A percentile compares a stretch with the other conserved stretches of the same genome.
Conservation (phyloP, 768 basidiomycete genomes). For the Leccinum subgranulosum region DNA sequence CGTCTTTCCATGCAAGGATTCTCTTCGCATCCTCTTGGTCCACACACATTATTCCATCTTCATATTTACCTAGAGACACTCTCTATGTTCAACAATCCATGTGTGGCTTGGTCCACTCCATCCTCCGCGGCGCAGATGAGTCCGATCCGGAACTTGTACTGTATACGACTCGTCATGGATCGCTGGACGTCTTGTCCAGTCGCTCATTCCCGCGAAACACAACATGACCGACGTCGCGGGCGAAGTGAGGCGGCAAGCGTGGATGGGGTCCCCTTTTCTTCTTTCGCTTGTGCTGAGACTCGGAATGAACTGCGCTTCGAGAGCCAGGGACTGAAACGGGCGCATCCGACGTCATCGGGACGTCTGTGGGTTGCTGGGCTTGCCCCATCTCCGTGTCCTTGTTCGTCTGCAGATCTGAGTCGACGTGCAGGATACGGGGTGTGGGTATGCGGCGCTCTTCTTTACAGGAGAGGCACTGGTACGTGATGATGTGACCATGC, state of each 20-base stretch:
- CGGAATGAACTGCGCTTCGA: not conserved
- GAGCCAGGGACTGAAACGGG: not conserved
- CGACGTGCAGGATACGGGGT: constrained; percentile 39
- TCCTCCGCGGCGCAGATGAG: not conserved
- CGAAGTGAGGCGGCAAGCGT: constrained; percentile 59
- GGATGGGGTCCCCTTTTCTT: constrained; percentile 25
- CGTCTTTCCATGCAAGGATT: not conserved
- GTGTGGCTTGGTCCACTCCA: not conserved
- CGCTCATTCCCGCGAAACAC: constrained; percentile 63
- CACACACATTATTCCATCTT: not conserved
- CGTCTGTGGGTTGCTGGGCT: not conserved
- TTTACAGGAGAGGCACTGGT: constrained; percentile 60
- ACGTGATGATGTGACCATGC: constrained; percentile 55
- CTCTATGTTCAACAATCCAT: not conserved
- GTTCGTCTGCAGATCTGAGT: not conserved
- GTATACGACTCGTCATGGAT: not conserved
- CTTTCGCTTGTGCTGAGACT: constrained; percentile 6
- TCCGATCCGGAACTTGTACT: not conserved
- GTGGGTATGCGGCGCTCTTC: constrained; percentile 64
- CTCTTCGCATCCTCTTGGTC: constrained; percentile 1
- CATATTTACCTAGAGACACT: not conserved
- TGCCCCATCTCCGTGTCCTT: not conserved
- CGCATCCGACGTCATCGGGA: not conserved
- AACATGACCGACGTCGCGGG: constrained; percentile 61
- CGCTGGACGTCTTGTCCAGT: constrained; percentile 19